Evolutionary conservation across 2,329 filamentous ascomycete species (phyloP), one percentile per base, ranked within the genome.

Genomic region (Aspergillus persii): DNA sequence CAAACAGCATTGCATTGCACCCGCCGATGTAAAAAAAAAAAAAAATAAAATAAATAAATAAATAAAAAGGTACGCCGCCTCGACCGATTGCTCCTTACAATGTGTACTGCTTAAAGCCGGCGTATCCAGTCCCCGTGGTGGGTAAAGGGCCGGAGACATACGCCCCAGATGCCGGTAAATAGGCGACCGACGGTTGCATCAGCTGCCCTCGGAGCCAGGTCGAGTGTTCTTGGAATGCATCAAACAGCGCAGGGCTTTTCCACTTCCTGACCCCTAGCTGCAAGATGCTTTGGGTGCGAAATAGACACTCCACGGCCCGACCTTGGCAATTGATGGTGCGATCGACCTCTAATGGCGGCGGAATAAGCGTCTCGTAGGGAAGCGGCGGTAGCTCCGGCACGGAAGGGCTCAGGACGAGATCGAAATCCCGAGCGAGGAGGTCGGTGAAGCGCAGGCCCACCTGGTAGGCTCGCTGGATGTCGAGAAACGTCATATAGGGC

Each of bases 391-490:
- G 65, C 18, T 62, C 63, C 3, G 74, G 72, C 9, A 74, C 58
- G 15, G 62, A 58, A 12, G 67, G 64, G 54, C 67, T 70, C 30
- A 81, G 64, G 18, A 81, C 66, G 9, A 74, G 60, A 53, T 86
- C 81, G 46, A 80, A 78, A 65, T 83, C 81, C n/a, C 81, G 77
- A 56, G 79, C 80, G 26, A 88, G 69, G 1, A 86, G 77, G 59
- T 84, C 80, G 30, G 87, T 76, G 54, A 88, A 83, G 56, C 84
- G 82, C 49, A 79, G 78, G 15, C 83, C 83, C 1, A 86, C 84
- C 75, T 85, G 96, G 69, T 91, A 95, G 1, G 91, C 88, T 54
- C 93, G 87, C 69, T 96, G 83, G 1, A 92, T 90, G 71, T 97
- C 94, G 69, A 96, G 89, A 67, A 93, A 96, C 0, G 91, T 94